Percentiles rank a stretch among this genome's conserved stretches.
Conservation (phyloP, 2,329 filamentous ascomycete species). For the Clonostachys byssicola region DNA sequence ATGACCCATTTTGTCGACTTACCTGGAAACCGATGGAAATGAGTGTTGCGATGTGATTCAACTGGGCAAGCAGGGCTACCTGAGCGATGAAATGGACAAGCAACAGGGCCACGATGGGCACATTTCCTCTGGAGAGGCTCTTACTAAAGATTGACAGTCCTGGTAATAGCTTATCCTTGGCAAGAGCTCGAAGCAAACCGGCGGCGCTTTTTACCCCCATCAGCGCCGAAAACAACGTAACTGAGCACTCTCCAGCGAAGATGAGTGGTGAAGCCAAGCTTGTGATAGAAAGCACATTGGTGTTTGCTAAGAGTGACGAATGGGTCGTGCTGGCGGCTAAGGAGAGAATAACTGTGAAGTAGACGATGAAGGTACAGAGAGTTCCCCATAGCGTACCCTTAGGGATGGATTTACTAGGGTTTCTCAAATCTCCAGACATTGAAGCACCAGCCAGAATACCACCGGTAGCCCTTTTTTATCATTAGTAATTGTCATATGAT, state of each 20-base stretch:
- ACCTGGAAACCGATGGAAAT: constrained; percentile 86
- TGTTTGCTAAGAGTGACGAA: constrained; percentile 67
- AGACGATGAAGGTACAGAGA: constrained; percentile 70
- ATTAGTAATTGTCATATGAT: constrained; percentile 35
- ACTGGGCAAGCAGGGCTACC: constrained; percentile 73
- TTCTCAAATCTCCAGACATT: constrained; percentile 83
- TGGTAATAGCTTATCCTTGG: constrained; percentile 73
- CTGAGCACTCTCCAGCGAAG: constrained; percentile 77
- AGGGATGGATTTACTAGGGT: constrained; percentile 81
- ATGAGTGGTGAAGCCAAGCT: constrained; percentile 72
- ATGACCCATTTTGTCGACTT: constrained; percentile 9
- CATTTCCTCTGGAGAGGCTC: constrained; percentile 67
- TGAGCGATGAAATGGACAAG: constrained; percentile 74
- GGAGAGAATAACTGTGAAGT: constrained; percentile 71
- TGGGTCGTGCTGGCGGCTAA: constrained; percentile 75
- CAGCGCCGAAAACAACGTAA: constrained; percentile 77
- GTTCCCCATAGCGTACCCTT: constrained; percentile 79
- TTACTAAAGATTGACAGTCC: constrained; percentile 71
- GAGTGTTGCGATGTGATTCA: constrained; percentile 85
- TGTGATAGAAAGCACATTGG: constrained; percentile 78
- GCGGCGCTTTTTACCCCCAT: constrained; percentile 86
- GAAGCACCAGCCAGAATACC: constrained; percentile 70
- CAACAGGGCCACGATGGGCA: constrained; percentile 72
- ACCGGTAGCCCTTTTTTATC: constrained; percentile 34
- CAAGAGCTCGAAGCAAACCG: constrained; percentile 79